These are phyloP conservation scores for Dipteronia sinensis DNA, from an alignment of 345 rosid genomes.

Conservation along the genomic window DNA sequence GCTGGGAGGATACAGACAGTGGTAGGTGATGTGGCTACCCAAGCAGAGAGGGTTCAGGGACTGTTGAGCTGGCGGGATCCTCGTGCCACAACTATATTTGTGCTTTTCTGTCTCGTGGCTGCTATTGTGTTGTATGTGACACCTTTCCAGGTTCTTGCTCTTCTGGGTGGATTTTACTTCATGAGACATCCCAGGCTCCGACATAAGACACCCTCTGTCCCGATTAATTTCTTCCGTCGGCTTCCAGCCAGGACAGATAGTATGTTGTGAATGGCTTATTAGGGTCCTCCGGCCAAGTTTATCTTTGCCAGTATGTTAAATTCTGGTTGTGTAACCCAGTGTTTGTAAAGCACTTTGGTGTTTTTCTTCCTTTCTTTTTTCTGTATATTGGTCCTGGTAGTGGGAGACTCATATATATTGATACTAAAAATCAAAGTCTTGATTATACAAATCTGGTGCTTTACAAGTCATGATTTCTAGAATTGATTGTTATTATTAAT, in stretches of 20 bases:
- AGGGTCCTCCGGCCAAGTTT: slow-evolving; percentile 12
- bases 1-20: slow-evolving; percentile 86
- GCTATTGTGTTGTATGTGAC: slow-evolving; percentile 69
- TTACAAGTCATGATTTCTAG: background rate
- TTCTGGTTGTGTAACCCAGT: slow-evolving; percentile 19
- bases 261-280: slow-evolving; percentile 53
- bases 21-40: slow-evolving; percentile 90
- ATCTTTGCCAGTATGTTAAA: slow-evolving; percentile 9
- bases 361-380: slow-evolving; percentile 1
- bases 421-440: background rate
- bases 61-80: slow-evolving; percentile 94
- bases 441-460: too few relatives aligned
- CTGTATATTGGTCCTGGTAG: slow-evolving; percentile 7
- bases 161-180: slow-evolving; percentile 55
- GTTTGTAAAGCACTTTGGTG: slow-evolving; percentile 25
- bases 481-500: background rate
- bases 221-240: slow-evolving; percentile 75
- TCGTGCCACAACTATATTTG: slow-evolving; percentile 74
- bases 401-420: background rate
- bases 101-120: slow-evolving; percentile 64
- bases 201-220: slow-evolving; percentile 64
- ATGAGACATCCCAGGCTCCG: slow-evolving; percentile 93
- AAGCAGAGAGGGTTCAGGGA: slow-evolving; percentile 84
- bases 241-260: slow-evolving; percentile 85
- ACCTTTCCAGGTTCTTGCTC: slow-evolving; percentile 76